phyloP scores from a whole-genome alignment of 306 rosid species.

The Rosa chinensis region DNA sequence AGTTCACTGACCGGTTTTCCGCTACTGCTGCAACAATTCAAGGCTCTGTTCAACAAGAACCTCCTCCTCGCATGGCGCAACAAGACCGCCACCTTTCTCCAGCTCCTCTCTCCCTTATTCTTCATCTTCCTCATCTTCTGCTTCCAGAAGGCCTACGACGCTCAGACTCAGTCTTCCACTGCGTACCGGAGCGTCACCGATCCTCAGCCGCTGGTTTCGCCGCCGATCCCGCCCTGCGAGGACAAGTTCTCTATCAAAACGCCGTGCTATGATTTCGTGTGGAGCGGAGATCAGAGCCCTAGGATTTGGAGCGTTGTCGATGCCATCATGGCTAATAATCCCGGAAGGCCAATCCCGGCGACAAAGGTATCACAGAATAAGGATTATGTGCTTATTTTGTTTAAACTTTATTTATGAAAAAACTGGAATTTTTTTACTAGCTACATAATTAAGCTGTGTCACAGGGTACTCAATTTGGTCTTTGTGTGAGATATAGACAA shows the following conservation, averaged over 20 bases:
- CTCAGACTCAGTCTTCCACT: conserved; percentile 35
- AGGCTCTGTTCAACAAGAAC: conserved; percentile 59
- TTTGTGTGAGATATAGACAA: not conserved
- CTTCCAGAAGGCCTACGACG: conserved; percentile 49
- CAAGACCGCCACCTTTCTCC: conserved; percentile 53
- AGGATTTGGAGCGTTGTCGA: conserved; percentile 39
- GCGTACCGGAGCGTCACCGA: conserved; percentile 31
- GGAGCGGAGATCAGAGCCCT: conserved; percentile 60
- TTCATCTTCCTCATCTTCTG: conserved; percentile 68
- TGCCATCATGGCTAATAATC: conserved; percentile 71
- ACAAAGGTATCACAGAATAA: conserved; percentile 32
- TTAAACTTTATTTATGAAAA: too few species aligned
- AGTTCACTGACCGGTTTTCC: conserved; percentile 42
- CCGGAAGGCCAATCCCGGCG: conserved; percentile 55
- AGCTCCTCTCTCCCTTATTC: conserved; percentile 57
- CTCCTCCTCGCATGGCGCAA: conserved; percentile 63
- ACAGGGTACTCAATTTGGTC: not conserved
- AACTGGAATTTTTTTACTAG: too few species aligned
- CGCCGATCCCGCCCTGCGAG: conserved; percentile 74
- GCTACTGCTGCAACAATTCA: conserved; percentile 55
- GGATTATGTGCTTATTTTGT: too few species aligned
- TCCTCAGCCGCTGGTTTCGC: conserved; percentile 28
- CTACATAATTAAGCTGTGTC: too few species aligned
- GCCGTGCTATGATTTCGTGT: conserved; percentile 79
- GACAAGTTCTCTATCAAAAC: conserved; percentile 42